phyloP scores from a whole-genome alignment of 2,329 filamentous ascomycete genomes.

The Verticillium dahliae region DNA sequence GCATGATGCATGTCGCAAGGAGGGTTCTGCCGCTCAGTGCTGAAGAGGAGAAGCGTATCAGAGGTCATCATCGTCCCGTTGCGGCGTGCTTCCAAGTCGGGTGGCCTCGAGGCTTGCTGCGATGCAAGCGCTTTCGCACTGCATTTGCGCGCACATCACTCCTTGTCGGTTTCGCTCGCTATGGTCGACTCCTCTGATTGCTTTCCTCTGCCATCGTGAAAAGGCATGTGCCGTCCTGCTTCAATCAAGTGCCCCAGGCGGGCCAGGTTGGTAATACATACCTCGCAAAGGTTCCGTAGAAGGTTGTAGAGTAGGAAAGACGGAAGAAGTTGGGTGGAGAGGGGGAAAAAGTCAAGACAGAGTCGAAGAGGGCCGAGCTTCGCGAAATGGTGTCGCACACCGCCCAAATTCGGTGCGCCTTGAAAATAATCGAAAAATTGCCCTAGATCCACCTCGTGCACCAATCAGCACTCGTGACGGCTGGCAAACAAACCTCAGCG shows the following conservation, averaged over 20 bases:
- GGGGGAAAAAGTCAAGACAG: conserved; percentile 6
- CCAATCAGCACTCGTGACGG: conserved; percentile 6
- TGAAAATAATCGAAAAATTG: conserved; percentile 29
- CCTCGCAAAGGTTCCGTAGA: conserved; percentile 25
- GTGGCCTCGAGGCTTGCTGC: not conserved
- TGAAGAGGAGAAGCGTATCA: conserved; percentile 59
- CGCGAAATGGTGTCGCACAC: not conserved
- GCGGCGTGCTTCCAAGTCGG: not conserved
- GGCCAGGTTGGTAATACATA: conserved; percentile 28
- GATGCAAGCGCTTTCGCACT: not conserved
- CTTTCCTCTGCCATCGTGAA: conserved; percentile 52
- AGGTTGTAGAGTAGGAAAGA: conserved; percentile 3
- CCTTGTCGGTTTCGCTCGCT: not conserved
- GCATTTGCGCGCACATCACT: not conserved
- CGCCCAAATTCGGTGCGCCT: conserved; percentile 1
- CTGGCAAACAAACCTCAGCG: conserved; percentile 2
- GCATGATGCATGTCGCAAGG: conserved; percentile 33
- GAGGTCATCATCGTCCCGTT: conserved; percentile 2
- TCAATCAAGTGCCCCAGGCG: conserved; percentile 18
- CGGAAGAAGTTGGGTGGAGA: conserved; percentile 6
- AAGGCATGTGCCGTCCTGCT: conserved; percentile 33
- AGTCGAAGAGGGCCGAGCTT: not conserved
- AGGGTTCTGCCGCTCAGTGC: conserved; percentile 68
- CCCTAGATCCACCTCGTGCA: conserved; percentile 22
- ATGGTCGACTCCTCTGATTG: conserved; percentile 43